Base-by-base conservation (phyloP, 805 yeast species). In the Myxozyma mucilagina region DNA sequence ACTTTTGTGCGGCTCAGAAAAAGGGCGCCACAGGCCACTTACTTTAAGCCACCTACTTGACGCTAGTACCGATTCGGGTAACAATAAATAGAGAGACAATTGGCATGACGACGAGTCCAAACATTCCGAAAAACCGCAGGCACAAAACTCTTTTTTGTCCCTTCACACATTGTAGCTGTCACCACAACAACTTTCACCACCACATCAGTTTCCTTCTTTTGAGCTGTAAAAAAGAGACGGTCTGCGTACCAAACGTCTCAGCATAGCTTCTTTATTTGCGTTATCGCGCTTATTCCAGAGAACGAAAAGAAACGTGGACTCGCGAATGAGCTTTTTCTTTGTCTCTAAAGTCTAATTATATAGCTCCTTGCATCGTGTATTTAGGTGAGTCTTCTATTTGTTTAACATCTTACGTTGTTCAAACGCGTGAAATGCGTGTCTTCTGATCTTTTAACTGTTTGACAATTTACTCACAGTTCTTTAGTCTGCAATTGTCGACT, bases 21-120 rank as follows among this genome's bases (percentile, higher is more conserved):
- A 16, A 20, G 7, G 20, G 10, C 45, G 11, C 45, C 36, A 6
- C 34, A 36, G 31, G 20, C 45, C 45, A 18, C 31, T 14, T 18
- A 13, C n/a, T 14, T 10, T 13, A n/a, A 50, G 36, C 43, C 43
- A 20, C 16, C 18, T 13, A n/a, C 32, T 4, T 29, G 7, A 13
- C 36, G 31, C 44, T 29, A 11, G 38, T 14, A 13, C 55, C 42
- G 11, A 38, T 51, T 24, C 13, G 16, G 55, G 50, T 7, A n/a
- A 2, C 2, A 13, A 47, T 59, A 53, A 59, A 59, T 43, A 59
- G 24, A 8, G 13, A 9, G 10, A 13, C 18, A 39, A 49, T 59
- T 59, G 62, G 58, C 62, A 53, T 54, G 62, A 56, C 59, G 56
- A 59, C 47, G 41, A 24, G 47, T 31, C 16, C 60, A 47, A 49